Conservation (phyloP, 805 yeast species). For the Lachancea sp. region DNA sequence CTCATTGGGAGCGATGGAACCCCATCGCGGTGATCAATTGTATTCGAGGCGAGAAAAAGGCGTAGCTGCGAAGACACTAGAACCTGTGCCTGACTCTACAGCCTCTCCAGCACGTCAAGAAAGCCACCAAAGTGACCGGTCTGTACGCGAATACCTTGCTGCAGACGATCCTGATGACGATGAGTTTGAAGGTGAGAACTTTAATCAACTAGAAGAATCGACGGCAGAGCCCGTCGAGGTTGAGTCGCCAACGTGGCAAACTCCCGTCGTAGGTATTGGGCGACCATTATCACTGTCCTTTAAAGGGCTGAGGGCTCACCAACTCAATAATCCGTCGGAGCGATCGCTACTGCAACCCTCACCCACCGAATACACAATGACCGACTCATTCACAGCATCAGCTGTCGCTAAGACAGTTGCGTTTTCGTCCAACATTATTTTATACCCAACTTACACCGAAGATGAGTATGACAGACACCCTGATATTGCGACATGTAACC, state of each 20-base stretch:
- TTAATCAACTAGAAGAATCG: constrained; percentile 14
- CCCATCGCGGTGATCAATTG: not conserved
- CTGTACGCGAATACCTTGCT: not conserved
- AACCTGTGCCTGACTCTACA: not conserved
- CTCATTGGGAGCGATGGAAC: not conserved
- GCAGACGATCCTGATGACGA: constrained; percentile 11
- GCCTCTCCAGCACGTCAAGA: not conserved
- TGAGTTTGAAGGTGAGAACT: constrained; percentile 28
- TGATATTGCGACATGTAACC: constrained; percentile 87
- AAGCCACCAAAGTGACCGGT: not conserved
- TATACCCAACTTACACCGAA: constrained; percentile 78
- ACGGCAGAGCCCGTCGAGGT: constrained; percentile 12
- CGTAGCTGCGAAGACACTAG: no score
- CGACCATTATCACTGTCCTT: constrained; percentile 47
- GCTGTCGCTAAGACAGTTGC: constrained; percentile 34
- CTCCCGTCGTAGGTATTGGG: constrained; percentile 8
- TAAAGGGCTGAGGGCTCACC: constrained; percentile 56
- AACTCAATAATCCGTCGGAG: constrained; percentile 34
- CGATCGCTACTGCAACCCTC: constrained; percentile 5
- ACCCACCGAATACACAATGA: not conserved
- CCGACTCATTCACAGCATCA: not conserved
- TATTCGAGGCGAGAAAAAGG: not conserved
- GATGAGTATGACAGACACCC: constrained; percentile 90
- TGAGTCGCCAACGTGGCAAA: constrained; percentile 18
- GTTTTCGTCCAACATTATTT: constrained; percentile 74